Evolutionary conservation across 176 grass and related monocot species (phyloP).

Genomic region (Secale cereale): DNA sequence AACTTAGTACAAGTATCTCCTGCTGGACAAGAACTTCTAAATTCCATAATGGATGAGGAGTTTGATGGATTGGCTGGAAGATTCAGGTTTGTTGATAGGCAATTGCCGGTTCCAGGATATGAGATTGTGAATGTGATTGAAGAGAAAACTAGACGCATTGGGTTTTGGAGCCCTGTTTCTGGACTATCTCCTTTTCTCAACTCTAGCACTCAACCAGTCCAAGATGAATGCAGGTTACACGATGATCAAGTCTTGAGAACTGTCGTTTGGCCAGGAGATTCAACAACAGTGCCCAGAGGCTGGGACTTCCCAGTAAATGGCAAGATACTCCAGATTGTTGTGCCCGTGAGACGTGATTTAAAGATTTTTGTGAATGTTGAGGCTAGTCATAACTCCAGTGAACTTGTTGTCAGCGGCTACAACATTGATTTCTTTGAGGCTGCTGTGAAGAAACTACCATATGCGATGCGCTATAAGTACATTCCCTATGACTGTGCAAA

Average conservation of each 20-base stretch:
- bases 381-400: too few species aligned
- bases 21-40: slow-evolving; percentile 28
- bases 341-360: too few species aligned
- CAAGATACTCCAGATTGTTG: too few species aligned
- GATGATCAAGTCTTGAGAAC: slow-evolving; percentile 1
- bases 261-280: slow-evolving; percentile 56
- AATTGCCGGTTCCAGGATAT: slow-evolving; percentile 29
- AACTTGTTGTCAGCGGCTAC: too few species aligned
- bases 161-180: not conserved
- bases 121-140: slow-evolving; percentile 53
- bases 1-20: slow-evolving; percentile 5
- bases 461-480: too few species aligned
- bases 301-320: too few species aligned
- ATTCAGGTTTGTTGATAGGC: slow-evolving; percentile 41
- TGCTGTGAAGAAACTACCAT: too few species aligned
- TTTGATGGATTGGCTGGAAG: slow-evolving; percentile 58
- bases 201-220: not conserved
- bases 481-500: too few species aligned
- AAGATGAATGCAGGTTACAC: not conserved
- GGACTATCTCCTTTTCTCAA: slow-evolving; percentile 22
- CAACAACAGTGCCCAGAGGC: not conserved
- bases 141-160: not conserved
- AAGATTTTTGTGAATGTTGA: not conserved
- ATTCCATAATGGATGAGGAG: slow-evolving; percentile 24
- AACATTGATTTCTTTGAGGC: too few species aligned